Conservation (phyloP, 352 stramenopile species). For the Phytopythium sindhum region DNA sequence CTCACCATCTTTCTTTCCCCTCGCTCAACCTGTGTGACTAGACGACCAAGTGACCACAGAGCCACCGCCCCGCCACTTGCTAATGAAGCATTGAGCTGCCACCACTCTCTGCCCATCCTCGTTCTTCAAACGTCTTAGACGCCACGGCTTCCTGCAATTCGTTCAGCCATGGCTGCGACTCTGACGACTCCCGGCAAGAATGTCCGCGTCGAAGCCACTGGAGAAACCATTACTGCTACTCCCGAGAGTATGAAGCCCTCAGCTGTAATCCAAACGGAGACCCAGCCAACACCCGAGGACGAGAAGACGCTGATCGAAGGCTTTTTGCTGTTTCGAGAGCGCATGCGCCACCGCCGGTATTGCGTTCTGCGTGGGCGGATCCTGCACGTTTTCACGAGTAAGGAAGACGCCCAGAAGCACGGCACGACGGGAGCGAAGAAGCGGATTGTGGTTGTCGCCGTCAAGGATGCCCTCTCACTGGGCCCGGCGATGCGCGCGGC, state of each 20-base stretch:
- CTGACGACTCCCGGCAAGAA: neutral
- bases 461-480: constrained; percentile 59
- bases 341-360: constrained; percentile 58
- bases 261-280: neutral
- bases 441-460: constrained; percentile 55
- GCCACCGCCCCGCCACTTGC: neutral
- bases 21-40: neutral
- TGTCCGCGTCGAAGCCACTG: neutral
- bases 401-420: constrained; percentile 30
- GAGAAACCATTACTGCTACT: neutral
- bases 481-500: constrained; percentile 45
- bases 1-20: neutral
- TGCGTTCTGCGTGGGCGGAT: constrained; percentile 58
- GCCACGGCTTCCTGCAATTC: neutral
- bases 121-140: neutral
- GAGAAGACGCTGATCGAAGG: constrained; percentile 39
- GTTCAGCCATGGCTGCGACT: neutral
- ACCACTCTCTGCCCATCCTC: neutral
- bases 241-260: neutral
- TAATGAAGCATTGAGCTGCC: neutral
- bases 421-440: constrained; percentile 32
- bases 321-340: constrained; percentile 55
- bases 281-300: neutral
- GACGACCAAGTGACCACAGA: neutral
- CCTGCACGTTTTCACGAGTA: constrained; percentile 60